Evolutionary conservation across 1,284 basidiomycete species (phyloP), one percentile per base, ranked within the genome.

Genomic region (Trametes hirsuta): DNA sequence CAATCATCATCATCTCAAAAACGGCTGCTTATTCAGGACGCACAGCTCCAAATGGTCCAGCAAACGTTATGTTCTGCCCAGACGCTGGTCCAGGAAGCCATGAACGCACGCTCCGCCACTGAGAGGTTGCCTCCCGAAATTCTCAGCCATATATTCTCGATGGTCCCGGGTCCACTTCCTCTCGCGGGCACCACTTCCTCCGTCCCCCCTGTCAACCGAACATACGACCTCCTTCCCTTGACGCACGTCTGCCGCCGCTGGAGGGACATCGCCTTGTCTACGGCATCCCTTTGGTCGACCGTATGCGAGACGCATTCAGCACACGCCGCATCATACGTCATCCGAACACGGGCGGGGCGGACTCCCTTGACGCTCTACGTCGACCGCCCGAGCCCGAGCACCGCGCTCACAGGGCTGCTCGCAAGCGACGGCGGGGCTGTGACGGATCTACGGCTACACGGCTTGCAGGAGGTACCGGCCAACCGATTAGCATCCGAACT

Each of bases 181-280:
- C 30, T 45, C 14, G 21, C 40, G 4, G 63, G 56, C 34, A 54
- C 42, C 6, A 10, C 9, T 30, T n/a, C 6, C 12, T 47, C 30
- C 34, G n/a, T 18, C 11, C 11, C 11, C 12, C 37, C 8, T 1
- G 58, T 55, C 1, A 60, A 35, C 34, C 53, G 53, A 25, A 62
- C 64, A 6, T 60, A 60, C 53, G 64, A 63, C 24, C 56, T 66
- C 37, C 8, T 64, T 12, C 58, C 62, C 4, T 15, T 66, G 42
- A 63, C 62, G 6, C 64, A 66, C 40, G 64, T 63, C 37, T 66
- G 64, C 45, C 59, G 54, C 8, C 51, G 52, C 14, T 66, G 65
- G 65, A 62, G 65, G 6, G 49, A 40, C 6, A 50, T 66, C 49
- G 65, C 65, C 14, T 53, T 66, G 34, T 18, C 35, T 39, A 54